These are phyloP conservation scores for Pestalotiopsis fici DNA, from an alignment of 2,329 filamentous ascomycete genomes.

Conservation along the genomic window DNA sequence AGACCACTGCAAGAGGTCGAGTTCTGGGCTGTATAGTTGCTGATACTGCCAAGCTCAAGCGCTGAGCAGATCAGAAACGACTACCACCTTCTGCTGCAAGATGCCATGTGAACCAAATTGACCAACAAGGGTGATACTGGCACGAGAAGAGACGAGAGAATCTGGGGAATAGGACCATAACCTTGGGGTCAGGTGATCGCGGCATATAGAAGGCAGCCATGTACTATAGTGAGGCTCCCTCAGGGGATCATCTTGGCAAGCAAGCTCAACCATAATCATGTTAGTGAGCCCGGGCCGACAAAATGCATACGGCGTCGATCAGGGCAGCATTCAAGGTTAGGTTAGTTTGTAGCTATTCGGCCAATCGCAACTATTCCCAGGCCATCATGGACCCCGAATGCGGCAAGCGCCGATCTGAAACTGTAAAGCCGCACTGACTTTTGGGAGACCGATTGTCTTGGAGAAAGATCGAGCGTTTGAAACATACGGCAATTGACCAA, in stretches of 20 bases:
- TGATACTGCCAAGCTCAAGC: background rate
- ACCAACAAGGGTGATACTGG: background rate
- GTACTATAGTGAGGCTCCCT: background rate
- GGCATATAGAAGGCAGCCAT: background rate
- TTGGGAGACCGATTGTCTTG: background rate
- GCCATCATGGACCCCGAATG: background rate
- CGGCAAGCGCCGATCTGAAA: slow-evolving; percentile 6
- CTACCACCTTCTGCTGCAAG: background rate
- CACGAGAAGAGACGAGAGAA: background rate
- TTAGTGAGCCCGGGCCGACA: background rate
- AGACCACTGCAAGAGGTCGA: background rate
- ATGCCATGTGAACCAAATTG: background rate
- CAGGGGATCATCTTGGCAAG: background rate
- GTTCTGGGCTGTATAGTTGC: background rate
- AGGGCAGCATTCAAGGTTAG: background rate
- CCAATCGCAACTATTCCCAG: slow-evolving; percentile 6
- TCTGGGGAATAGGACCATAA: background rate
- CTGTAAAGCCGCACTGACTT: slow-evolving; percentile 3
- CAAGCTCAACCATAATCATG: background rate
- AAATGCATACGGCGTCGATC: background rate
- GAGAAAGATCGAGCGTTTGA: background rate
- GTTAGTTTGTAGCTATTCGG: background rate
- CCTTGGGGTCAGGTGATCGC: background rate
- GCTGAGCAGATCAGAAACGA: background rate
- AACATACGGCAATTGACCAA: background rate